Evolutionary conservation across 1,284 basidiomycete species (phyloP).

Genomic region (Ustilago shanxiensis): DNA sequence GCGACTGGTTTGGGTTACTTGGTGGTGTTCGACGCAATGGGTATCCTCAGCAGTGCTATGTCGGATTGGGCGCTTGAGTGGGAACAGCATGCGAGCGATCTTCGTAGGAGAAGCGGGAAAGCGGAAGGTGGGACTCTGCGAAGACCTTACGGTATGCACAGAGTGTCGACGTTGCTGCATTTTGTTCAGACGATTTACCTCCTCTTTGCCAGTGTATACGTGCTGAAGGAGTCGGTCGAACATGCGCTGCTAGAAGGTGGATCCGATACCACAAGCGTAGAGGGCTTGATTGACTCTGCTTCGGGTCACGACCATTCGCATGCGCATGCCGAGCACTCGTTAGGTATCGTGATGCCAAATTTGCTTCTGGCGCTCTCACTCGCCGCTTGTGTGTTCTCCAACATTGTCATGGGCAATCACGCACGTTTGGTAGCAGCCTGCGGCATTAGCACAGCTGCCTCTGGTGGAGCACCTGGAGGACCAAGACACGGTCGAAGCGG

Average conservation of each 20-base stretch:
- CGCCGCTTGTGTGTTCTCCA: conserved; percentile 54
- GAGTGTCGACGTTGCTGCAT: conserved; percentile 81
- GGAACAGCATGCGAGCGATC: conserved; percentile 47
- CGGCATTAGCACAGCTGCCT: conserved; percentile 62
- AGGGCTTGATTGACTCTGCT: conserved; percentile 28
- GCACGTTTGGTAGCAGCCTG: conserved; percentile 64
- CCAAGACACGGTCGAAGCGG: conserved; percentile 44
- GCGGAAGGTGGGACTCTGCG: conserved; percentile 27
- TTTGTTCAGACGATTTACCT: conserved; percentile 91
- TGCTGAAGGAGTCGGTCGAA: conserved; percentile 87
- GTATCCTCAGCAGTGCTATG: conserved; percentile 52
- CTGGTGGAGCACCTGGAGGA: conserved; percentile 38
- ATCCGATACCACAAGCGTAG: neutral
- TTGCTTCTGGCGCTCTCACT: conserved; percentile 49
- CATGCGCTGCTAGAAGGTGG: conserved; percentile 66
- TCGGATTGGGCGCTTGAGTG: conserved; percentile 47
- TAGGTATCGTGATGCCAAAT: conserved; percentile 56
- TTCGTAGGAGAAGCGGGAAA: conserved; percentile 26
- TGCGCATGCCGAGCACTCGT: conserved; percentile 51
- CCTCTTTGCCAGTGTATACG: conserved; percentile 89
- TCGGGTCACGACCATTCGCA: conserved; percentile 50
- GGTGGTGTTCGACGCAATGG: conserved; percentile 87
- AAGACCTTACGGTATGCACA: conserved; percentile 75
- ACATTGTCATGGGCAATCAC: conserved; percentile 64
- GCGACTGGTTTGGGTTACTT: conserved; percentile 94